A percentile compares a stretch with the other conserved stretches of the same genome.
Conservation (phyloP, 2,329 filamentous ascomycete species). For the Alternaria gansuensis region DNA sequence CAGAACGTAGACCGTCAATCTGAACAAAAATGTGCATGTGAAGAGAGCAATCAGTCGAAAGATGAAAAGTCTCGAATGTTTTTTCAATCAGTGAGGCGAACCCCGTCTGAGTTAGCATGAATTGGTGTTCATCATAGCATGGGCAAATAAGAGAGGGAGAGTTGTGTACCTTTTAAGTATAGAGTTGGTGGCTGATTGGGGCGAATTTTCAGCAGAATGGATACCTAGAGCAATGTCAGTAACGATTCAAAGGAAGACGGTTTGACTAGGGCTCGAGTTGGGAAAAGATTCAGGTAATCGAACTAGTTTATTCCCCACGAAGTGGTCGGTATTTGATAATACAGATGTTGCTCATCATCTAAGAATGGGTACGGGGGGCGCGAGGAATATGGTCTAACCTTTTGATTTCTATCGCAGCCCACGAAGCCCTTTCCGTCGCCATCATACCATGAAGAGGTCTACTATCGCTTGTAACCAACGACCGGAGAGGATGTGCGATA, state of each 20-base stretch:
- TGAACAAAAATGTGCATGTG: slow-evolving; percentile 1
- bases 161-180: slow-evolving; percentile 24
- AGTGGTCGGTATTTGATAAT: slow-evolving; percentile 54
- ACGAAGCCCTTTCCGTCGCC: slow-evolving; percentile 18
- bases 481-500: slow-evolving; percentile 1
- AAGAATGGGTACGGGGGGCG: slow-evolving; percentile 14
- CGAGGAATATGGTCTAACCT: slow-evolving; percentile 30
- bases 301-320: slow-evolving; percentile 51
- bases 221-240: slow-evolving; percentile 31
- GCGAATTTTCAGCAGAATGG: background rate
- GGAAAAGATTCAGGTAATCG: slow-evolving; percentile 51
- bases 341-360: slow-evolving; percentile 51
- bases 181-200: background rate
- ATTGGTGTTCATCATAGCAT: slow-evolving; percentile 50
- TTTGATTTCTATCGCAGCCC: slow-evolving; percentile 24
- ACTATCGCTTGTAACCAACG: slow-evolving; percentile 11
- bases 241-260: background rate
- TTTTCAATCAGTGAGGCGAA: slow-evolving; percentile 47
- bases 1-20: slow-evolving; percentile 1
- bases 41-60: slow-evolving; percentile 48
- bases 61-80: slow-evolving; percentile 52
- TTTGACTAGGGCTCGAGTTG: slow-evolving; percentile 11
- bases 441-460: background rate
- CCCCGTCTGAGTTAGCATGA: slow-evolving; percentile 53
- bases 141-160: slow-evolving; percentile 7